phyloP scores from a whole-genome alignment of 345 rosid species.

The Gossypium raimondii region DNA sequence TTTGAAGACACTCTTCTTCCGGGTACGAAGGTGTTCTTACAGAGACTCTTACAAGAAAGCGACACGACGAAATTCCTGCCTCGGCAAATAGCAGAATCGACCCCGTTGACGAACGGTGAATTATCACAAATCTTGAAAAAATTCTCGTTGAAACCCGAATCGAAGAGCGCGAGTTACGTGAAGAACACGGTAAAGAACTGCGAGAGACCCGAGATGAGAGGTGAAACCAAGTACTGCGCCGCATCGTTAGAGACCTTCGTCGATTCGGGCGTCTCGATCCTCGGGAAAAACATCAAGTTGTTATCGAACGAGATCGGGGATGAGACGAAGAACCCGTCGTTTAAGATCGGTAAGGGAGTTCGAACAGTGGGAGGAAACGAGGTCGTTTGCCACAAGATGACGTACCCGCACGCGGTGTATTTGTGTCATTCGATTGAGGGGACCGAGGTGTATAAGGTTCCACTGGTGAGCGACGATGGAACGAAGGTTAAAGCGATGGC shows the following conservation, averaged over 20 bases:
- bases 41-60: slow-evolving; percentile 5
- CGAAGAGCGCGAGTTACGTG: slow-evolving; percentile 52
- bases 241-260: slow-evolving; percentile 74
- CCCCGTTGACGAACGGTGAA: slow-evolving; percentile 54
- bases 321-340: slow-evolving; percentile 36
- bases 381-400: slow-evolving; percentile 74
- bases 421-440: slow-evolving; percentile 58
- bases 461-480: slow-evolving; percentile 56
- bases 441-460: slow-evolving; percentile 52
- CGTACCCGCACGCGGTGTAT: slow-evolving; percentile 65
- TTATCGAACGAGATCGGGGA: slow-evolving; percentile 49
- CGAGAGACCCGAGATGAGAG: slow-evolving; percentile 51
- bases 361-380: slow-evolving; percentile 38
- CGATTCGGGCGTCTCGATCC: slow-evolving; percentile 52
- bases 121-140: slow-evolving; percentile 40
- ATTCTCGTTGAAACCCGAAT: slow-evolving; percentile 51
- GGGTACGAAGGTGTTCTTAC: slow-evolving; percentile 2
- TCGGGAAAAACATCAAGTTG: slow-evolving; percentile 47
- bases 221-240: slow-evolving; percentile 70
- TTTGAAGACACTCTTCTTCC: neutral
- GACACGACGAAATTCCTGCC: slow-evolving; percentile 51
- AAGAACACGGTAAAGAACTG: slow-evolving; percentile 54
- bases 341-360: slow-evolving; percentile 33
- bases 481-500: slow-evolving; percentile 51
- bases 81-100: slow-evolving; percentile 45